Conservation (phyloP, 1,284 basidiomycete genomes). For the Cutaneotrichosporon spelunceum region DNA sequence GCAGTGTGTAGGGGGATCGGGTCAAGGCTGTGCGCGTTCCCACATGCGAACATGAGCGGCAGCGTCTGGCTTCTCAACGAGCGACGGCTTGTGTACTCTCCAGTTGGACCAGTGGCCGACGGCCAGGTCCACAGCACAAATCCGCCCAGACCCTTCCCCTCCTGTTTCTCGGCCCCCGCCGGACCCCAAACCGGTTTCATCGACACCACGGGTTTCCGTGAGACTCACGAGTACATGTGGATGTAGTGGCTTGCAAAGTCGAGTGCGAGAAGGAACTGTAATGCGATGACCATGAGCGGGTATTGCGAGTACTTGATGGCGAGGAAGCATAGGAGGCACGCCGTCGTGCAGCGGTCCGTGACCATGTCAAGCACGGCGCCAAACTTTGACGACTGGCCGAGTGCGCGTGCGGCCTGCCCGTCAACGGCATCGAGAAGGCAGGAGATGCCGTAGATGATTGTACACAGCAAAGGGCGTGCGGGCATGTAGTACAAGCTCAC, state of each 20-base stretch:
- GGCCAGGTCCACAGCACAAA: not conserved
- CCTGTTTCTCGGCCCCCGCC: too few relatives aligned
- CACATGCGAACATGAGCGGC: not conserved
- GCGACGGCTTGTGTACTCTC: not conserved
- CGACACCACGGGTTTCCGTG: not conserved
- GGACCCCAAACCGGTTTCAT: not conserved
- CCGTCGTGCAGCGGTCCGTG: constrained; percentile 97
- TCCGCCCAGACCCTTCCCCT: not conserved
- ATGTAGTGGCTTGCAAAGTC: constrained; percentile 99
- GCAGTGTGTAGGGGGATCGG: too few relatives aligned
- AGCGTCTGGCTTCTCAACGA: not conserved
- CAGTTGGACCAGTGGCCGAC: not conserved
- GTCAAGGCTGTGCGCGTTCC: too few relatives aligned
- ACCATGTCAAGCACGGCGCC: constrained; percentile 99
- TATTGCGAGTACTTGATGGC: constrained; percentile 58
- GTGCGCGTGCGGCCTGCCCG: constrained; percentile 83
- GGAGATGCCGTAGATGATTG: constrained; percentile 84
- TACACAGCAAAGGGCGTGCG: constrained; percentile 88
- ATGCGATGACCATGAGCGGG: constrained; percentile 73
- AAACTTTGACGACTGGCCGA: constrained; percentile 91
- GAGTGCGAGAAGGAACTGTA: constrained; percentile 93
- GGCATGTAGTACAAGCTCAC: constrained; percentile 91
- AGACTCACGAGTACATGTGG: constrained; percentile 94
- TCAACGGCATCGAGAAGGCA: constrained; percentile 94
- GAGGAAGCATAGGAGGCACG: constrained; percentile 90